These are phyloP conservation scores for Diospyros lotus DNA, from an alignment of 148 eudicot genomes.

Conservation along the genomic window DNA sequence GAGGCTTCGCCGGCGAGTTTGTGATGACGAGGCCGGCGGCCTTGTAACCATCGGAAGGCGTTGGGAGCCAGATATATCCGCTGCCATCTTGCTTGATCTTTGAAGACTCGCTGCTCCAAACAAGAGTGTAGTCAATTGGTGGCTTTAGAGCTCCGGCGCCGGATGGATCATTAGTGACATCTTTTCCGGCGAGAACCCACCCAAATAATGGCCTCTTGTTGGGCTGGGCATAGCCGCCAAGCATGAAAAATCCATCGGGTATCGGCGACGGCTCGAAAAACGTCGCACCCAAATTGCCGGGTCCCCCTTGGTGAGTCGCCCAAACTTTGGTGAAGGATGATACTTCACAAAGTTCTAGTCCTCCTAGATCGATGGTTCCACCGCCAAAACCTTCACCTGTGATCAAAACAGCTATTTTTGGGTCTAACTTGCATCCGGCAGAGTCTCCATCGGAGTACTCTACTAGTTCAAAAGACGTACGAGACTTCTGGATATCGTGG, in stretches of 20 bases:
- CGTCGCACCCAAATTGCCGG: constrained; percentile 32
- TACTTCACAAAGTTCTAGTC: constrained; percentile 22
- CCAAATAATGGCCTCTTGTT: constrained; percentile 28
- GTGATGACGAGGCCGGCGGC: constrained; percentile 30
- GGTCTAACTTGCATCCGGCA: no score
- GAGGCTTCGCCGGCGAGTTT: constrained; percentile 24
- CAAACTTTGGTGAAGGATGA: constrained; percentile 28
- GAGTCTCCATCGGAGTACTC: no score
- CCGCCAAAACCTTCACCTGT: constrained; percentile 34
- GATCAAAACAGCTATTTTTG: no score
- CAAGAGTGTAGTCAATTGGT: constrained; percentile 33
- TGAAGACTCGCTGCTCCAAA: constrained; percentile 32
- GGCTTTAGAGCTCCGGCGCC: constrained; percentile 1
- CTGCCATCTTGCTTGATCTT: constrained; percentile 28
- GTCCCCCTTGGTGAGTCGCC: constrained; percentile 35
- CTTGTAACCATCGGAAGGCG: constrained; percentile 28
- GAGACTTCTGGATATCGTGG: no score
- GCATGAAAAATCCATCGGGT: constrained; percentile 31
- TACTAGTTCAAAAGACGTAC: no score
- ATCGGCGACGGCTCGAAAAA: constrained; percentile 29
- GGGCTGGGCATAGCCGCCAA: constrained; percentile 34
- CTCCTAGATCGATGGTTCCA: constrained; percentile 40
- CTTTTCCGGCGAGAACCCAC: constrained; percentile 30
- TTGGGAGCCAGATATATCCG: constrained; percentile 35
- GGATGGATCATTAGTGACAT: not conserved